These are phyloP conservation scores for Podospora appendiculata DNA, from an alignment of 495 filamentous ascomycete genomes.

Conservation along the genomic window DNA sequence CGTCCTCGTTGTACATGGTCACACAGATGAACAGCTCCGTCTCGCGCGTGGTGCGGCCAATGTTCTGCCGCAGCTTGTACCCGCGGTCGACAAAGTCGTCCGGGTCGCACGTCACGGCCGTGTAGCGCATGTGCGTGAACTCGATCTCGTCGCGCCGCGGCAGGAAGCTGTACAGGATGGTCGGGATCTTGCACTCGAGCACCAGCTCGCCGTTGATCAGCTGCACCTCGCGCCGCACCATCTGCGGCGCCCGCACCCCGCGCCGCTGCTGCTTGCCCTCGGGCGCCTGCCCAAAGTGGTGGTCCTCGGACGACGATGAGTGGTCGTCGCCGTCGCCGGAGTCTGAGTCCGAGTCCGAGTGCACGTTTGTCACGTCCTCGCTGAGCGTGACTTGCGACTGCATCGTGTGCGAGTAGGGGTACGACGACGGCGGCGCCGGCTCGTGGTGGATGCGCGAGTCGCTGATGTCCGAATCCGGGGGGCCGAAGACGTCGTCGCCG, in stretches of 20 bases:
- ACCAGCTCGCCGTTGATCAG: slow-evolving; percentile 97
- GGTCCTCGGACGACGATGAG: slow-evolving; percentile 49
- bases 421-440: too few relatives aligned
- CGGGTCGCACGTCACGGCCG: slow-evolving; percentile 97
- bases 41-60: slow-evolving; percentile 75
- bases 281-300: slow-evolving; percentile 84
- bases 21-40: slow-evolving; percentile 98
- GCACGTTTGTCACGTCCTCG: slow-evolving; percentile 16
- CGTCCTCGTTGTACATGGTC: slow-evolving; percentile 99
- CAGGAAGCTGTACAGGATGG: slow-evolving; percentile 91
- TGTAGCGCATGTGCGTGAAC: slow-evolving; percentile 99
- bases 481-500: slow-evolving; percentile 74
- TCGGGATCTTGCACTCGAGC: slow-evolving; percentile 97
- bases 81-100: slow-evolving; percentile 84
- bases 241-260: slow-evolving; percentile 76
- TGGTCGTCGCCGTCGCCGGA: not conserved
- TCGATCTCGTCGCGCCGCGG: slow-evolving; percentile 87
- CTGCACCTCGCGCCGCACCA: slow-evolving; percentile 88
- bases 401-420: slow-evolving; percentile 53
- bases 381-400: slow-evolving; percentile 46
- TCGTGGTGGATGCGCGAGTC: slow-evolving; percentile 27
- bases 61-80: slow-evolving; percentile 94
- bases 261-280: slow-evolving; percentile 75
- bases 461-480: slow-evolving; percentile 45
- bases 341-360: not conserved